Conservation (phyloP, 805 yeast species). For the Isabelozyma rhagii region DNA sequence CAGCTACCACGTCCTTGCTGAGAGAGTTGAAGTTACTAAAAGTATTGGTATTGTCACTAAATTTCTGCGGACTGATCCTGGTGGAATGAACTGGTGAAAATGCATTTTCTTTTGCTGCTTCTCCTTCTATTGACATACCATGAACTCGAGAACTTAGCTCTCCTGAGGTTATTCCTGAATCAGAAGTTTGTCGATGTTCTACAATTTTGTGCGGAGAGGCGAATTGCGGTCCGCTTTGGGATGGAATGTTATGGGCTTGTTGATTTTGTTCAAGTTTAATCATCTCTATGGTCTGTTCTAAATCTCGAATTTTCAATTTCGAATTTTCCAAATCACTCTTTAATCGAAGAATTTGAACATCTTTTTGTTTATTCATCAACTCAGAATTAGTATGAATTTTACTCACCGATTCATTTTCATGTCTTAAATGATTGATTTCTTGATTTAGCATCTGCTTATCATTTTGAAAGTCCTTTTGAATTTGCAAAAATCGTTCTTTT, state of each 20-base stretch:
- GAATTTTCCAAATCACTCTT: slow-evolving; percentile 61
- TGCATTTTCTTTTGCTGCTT: neutral
- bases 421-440: slow-evolving; percentile 20
- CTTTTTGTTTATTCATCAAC: slow-evolving; percentile 60
- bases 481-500: slow-evolving; percentile 17
- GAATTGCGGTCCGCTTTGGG: slow-evolving; percentile 1
- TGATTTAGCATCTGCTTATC: slow-evolving; percentile 22
- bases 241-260: slow-evolving; percentile 1
- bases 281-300: slow-evolving; percentile 46
- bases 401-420: slow-evolving; percentile 38
- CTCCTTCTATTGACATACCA: slow-evolving; percentile 34
- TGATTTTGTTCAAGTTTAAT: slow-evolving; percentile 22
- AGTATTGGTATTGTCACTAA: slow-evolving; percentile 11
- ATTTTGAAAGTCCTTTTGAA: slow-evolving; percentile 18
- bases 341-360: slow-evolving; percentile 61
- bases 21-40: slow-evolving; percentile 4
- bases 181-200: neutral
- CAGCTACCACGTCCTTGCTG: slow-evolving; percentile 35
- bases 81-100: neutral
- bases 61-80: slow-evolving; percentile 13
- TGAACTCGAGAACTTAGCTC: slow-evolving; percentile 42
- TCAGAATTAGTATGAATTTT: slow-evolving; percentile 51
- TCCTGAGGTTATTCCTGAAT: slow-evolving; percentile 23
- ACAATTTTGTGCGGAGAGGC: neutral
- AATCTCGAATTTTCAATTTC: slow-evolving; percentile 47